A percentile compares a stretch with the other conserved stretches of the same genome.
phyloP scores from a whole-genome alignment of 495 filamentous ascomycete genomes.

The Tuber umbilicatum region DNA sequence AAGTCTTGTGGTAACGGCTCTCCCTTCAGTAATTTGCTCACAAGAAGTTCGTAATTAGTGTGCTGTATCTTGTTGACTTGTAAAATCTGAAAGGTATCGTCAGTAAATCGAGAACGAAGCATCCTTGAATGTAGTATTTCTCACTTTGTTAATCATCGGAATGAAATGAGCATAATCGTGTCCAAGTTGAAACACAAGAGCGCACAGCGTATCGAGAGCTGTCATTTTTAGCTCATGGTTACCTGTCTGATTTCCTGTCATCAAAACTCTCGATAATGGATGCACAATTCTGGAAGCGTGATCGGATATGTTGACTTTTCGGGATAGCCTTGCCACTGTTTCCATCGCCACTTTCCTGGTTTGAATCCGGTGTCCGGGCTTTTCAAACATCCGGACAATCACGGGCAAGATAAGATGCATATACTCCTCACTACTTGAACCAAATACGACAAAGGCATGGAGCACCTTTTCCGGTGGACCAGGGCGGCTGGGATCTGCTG shows the following conservation, averaged over 20 bases:
- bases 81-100: slow-evolving; percentile 43
- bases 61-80: slow-evolving; percentile 67
- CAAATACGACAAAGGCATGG: slow-evolving; percentile 91
- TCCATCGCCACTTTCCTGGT: slow-evolving; percentile 87
- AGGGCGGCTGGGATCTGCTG: slow-evolving; percentile 62
- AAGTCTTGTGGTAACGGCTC: slow-evolving; percentile 91
- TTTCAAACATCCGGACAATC: slow-evolving; percentile 88
- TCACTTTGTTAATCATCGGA: slow-evolving; percentile 71
- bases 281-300: slow-evolving; percentile 93
- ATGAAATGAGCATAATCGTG: slow-evolving; percentile 92
- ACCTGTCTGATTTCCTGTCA: slow-evolving; percentile 53
- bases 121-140: slow-evolving; percentile 22
- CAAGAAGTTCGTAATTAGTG: slow-evolving; percentile 80
- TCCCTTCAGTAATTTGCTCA: slow-evolving; percentile 85
- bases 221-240: slow-evolving; percentile 70
- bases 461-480: slow-evolving; percentile 73
- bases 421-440: slow-evolving; percentile 92
- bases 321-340: slow-evolving; percentile 85
- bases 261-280: slow-evolving; percentile 72
- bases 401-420: slow-evolving; percentile 98
- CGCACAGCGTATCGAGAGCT: slow-evolving; percentile 91
- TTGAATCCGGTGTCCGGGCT: slow-evolving; percentile 64
- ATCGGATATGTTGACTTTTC: slow-evolving; percentile 95
- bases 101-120: slow-evolving; percentile 1
- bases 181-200: slow-evolving; percentile 89